Conservation (phyloP, 176 grass and related monocot genomes). For the Aegilops speltoides region DNA sequence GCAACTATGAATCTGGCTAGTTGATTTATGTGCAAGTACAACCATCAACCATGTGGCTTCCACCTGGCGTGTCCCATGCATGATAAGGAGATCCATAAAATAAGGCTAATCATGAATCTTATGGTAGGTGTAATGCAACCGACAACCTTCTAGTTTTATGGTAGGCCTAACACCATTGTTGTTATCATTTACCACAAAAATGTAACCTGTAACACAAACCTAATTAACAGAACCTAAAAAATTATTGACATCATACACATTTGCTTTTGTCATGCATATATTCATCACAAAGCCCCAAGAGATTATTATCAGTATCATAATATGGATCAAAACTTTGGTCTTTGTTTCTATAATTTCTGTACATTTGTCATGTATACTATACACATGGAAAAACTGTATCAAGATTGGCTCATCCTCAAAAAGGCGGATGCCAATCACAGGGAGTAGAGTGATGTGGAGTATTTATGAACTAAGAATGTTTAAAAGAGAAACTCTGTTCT, state of each 20-base stretch:
- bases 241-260: neutral
- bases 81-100: too few species aligned
- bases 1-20: too few species aligned
- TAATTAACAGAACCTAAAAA: too few species aligned
- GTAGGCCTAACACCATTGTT: too few species aligned
- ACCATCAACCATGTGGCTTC: too few species aligned
- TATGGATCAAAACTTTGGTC: neutral
- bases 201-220: too few species aligned
- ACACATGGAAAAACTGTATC: neutral
- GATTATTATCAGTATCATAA: neutral
- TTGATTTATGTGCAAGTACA: too few species aligned
- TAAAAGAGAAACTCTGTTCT: neutral
- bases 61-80: too few species aligned
- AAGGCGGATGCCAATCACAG: slow-evolving; percentile 16
- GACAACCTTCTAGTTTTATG: too few species aligned
- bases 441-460: neutral
- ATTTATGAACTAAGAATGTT: slow-evolving; percentile 31
- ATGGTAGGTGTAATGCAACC: too few species aligned
- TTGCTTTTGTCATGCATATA: neutral
- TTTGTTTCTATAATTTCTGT: slow-evolving; percentile 22
- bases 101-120: too few species aligned
- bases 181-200: too few species aligned
- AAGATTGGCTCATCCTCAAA: slow-evolving; percentile 29
- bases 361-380: neutral
- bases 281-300: neutral